Base-by-base conservation (phyloP, 2,329 filamentous ascomycete species). In the Fusarium sp. region DNA sequence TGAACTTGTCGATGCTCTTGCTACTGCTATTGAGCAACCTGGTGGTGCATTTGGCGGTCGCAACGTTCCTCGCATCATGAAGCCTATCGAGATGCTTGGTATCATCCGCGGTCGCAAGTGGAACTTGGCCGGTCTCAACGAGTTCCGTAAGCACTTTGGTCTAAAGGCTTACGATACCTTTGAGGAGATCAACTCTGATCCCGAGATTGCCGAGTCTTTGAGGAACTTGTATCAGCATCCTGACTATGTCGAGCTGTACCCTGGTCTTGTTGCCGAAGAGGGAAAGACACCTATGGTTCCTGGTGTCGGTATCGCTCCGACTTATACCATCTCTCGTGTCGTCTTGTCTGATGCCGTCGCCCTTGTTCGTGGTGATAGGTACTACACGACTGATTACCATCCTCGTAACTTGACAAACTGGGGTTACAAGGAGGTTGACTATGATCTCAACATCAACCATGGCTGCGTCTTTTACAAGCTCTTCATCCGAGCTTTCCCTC, bases 381-480 rank as follows among this genome's bases (percentile, higher is more conserved):
- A 94, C 84, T 95, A 95, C 84, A 95, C 93, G 0, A 86, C 83
- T n/a, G 93, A 96, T 81, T 95, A 93, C 80, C 90, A 92, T 74
- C 89, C 94, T 0, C 89, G 90, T 10, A 90, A 91, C 75, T 83
- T 97, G 56, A 97, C 94, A 2, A 95, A 94, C 83, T 97, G 94
- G 94, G 94, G 94, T 22, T 96, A 90, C 84, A 90, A 90, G 64
- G 92, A 94, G 79, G 92, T 89, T 5, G 87, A 93, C 22, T 94
- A 92, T 65, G 93, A 97, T 75, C 83, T 91, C 24, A 90, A 88
- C 67, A 83, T 96, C 73, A 93, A 96, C 82, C 92, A 96, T 79
- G 94, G 94, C 56, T 94, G 93, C 75, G 90, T 95, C 14, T 93
- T 96, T 82, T 95, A 95, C 86, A 97, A 96, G 85, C 87, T 97